Evolutionary conservation across 192 early-diverging fungal genomes (phyloP), one percentile per base, ranked within the genome.

Genomic region (Backusella macrospora): DNA sequence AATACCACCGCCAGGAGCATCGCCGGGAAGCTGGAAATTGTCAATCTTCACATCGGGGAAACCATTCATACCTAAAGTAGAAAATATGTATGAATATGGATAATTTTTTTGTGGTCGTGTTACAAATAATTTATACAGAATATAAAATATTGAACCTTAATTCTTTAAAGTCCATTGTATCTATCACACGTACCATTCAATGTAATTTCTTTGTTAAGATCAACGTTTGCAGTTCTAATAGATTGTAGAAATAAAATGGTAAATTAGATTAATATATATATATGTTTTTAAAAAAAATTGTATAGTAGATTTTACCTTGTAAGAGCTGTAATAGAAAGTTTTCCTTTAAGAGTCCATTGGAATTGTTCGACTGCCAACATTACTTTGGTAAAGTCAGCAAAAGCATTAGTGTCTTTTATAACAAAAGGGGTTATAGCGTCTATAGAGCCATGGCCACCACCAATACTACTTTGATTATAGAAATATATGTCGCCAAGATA

Each of bases 1-100:
- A 70, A 90, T 88, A 73, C 89, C 89, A 71, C 87, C 85, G 29
- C 75, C 75, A 62, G 82, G 77, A 66, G 82, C 84, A 75, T 87
- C 83, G 4, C 77, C 71, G 12, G 86, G 88, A 26, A 87, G 65
- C 40, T 85, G 70, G 67, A 91, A 89, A 42, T 65, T 81, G 42
- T 80, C 71, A 42, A 89, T 84, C 34, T 59, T 78, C 16, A 87
- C 85, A 69, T 78, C 45, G 0, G 81, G 80, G 73, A 90, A 87
- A 37, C 87, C 83, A 46, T 74, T 72, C 87, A 90, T 90, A 39
- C 84, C 86, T 72, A 70, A 62, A 34, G 14, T 47, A 62, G 21
- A 70, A 15, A 48, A 52, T 21, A 12, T 49, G 14, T 15, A 14
- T 68, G 16, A 68, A 7, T 26, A 37, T 47, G 14, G 59, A 7